Conservation (phyloP, 441 rosid species). For the Jatropha podagrica region DNA sequence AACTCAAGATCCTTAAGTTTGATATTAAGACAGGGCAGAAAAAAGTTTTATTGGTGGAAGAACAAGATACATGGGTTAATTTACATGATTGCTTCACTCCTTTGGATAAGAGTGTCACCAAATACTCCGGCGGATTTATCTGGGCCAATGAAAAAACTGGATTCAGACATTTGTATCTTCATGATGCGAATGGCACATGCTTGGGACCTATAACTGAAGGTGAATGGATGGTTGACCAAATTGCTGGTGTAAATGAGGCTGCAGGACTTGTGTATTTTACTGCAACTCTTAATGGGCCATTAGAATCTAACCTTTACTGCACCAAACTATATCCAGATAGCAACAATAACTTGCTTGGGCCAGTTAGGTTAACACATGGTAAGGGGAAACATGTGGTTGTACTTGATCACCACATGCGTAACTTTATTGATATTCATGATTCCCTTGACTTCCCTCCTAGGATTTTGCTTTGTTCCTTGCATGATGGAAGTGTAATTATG, state of each 20-base stretch:
- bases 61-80: slow-evolving; percentile 72
- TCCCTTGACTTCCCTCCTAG: slow-evolving; percentile 76
- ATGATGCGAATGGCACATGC: slow-evolving; percentile 67
- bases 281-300: slow-evolving; percentile 82
- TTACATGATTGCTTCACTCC: slow-evolving; percentile 92
- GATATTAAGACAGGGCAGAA: slow-evolving; percentile 73
- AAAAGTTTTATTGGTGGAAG: slow-evolving; percentile 63
- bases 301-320: slow-evolving; percentile 72
- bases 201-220: slow-evolving; percentile 84
- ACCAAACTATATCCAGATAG: slow-evolving; percentile 47
- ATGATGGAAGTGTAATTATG: slow-evolving; percentile 57
- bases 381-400: slow-evolving; percentile 84
- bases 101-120: slow-evolving; percentile 54
- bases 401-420: slow-evolving; percentile 81
- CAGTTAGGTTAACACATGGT: slow-evolving; percentile 71
- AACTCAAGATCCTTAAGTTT: slow-evolving; percentile 61
- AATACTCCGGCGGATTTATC: slow-evolving; percentile 74
- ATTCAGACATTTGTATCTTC: slow-evolving; percentile 83
- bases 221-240: slow-evolving; percentile 95
- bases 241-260: slow-evolving; percentile 81
- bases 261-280: slow-evolving; percentile 71
- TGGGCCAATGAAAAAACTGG: slow-evolving; percentile 96
- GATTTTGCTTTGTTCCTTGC: slow-evolving; percentile 61
- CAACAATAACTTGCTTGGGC: slow-evolving; percentile 35
- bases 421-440: slow-evolving; percentile 85